Percentiles rank a stretch among this genome's conserved stretches.
Conservation (phyloP, 208 protist genomes). For the Phytomonas sp. region DNA sequence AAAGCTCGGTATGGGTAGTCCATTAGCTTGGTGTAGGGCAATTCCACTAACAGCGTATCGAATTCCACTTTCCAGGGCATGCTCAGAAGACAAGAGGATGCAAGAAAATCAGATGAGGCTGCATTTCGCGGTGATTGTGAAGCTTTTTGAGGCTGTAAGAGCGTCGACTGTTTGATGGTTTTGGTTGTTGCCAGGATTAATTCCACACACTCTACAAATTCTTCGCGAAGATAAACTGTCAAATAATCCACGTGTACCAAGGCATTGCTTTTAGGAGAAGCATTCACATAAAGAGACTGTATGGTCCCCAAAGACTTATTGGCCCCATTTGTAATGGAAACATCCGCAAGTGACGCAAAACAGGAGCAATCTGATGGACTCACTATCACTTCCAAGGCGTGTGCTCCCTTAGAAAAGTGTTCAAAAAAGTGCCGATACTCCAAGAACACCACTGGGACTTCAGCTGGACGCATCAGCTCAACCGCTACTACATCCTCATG, state of each 20-base stretch:
- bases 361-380: not conserved
- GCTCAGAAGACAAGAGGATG: not conserved
- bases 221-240: not conserved
- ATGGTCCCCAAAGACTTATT: not conserved
- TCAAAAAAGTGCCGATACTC: conserved; percentile 16
- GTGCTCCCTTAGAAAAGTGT: conserved; percentile 7
- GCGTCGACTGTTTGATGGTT: not conserved
- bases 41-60: not conserved
- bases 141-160: not conserved
- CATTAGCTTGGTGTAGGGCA: not conserved
- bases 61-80: not conserved
- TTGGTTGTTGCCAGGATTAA: not conserved
- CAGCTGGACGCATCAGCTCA: conserved; percentile 19
- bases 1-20: not conserved
- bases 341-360: not conserved
- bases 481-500: conserved; percentile 22
- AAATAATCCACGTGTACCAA: not conserved
- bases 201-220: not conserved
- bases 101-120: not conserved
- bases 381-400: conserved; percentile 13
- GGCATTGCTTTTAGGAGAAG: not conserved
- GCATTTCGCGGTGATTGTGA: not conserved
- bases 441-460: conserved; percentile 5
- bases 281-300: not conserved
- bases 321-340: not conserved